Base-by-base conservation (phyloP, 202 grass and related monocot species). In the Carex arenaria region DNA sequence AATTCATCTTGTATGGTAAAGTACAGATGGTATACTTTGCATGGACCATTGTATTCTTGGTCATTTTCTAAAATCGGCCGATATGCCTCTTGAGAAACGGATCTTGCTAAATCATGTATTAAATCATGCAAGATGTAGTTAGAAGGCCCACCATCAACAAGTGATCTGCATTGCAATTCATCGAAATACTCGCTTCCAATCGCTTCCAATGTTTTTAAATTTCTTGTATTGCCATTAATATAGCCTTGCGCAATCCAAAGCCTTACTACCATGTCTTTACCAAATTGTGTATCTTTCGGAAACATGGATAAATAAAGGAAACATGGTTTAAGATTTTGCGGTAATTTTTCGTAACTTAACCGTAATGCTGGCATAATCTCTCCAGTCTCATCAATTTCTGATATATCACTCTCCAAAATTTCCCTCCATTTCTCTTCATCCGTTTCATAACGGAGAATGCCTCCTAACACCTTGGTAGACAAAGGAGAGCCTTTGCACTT, bases 331-430 rank as follows among this genome's bases (percentile, higher is more conserved):
- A 85, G 19, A 49, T 85, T 59, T 20, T 2, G 2, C 26, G 72
- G 70, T 34, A 85, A 19, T 26, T 64, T 49, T 26, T 66, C 17
- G 42, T 85, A 85, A 49, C 83, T 85, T 18, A 85, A 49, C 28
- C 14, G 45, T 56, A 85, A 63, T 31, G 70, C 57, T 45, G 70
- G 70, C 30, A 64, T 30, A 17, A 85, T 62, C 49, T 71, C 51
- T n/a, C 57, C 42, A 13, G 3, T 42, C 19, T 80, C 19, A 18
- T 85, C 75, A 26, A 60, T 36, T 68, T 59, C 62, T 22, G 20
- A 80, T 22, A 42, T 42, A 42, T 42, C 40, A 42, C 5, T 42
- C 40, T 42, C 40, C 40, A 42, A 42, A 7, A 42, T 42, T 42
- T 42, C 40, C 5, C 40, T 42, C 40, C 40, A 42, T 42, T 42